Evolutionary conservation across 192 early-diverging fungal genomes (phyloP).

Genomic region (Coemansia aciculifera): DNA sequence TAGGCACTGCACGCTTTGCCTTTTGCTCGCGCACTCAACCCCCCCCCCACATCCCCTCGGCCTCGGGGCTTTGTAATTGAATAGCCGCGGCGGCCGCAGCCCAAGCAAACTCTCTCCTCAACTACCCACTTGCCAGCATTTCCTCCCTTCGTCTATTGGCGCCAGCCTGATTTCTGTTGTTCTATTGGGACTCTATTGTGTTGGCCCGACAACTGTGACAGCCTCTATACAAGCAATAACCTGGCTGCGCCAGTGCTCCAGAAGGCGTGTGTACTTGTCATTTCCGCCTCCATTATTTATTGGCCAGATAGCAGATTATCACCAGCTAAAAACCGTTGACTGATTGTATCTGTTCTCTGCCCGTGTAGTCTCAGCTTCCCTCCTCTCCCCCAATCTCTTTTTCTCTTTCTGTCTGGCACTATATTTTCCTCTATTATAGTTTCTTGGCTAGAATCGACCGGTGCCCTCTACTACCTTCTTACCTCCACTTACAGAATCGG

Average conservation of each 20-base stretch:
- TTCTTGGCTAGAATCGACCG: constrained; percentile 1
- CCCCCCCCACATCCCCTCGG: neutral
- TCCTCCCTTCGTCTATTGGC: neutral
- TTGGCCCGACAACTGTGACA: neutral
- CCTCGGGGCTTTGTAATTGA: neutral
- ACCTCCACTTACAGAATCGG: neutral
- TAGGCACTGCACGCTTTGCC: too few relatives aligned
- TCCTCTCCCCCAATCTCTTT: neutral
- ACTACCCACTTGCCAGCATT: neutral
- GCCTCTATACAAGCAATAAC: neutral
- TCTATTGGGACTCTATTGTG: neutral
- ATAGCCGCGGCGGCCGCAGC: constrained; percentile 1
- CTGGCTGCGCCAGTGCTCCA: neutral
- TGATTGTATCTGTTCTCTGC: neutral
- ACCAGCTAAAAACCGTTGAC: neutral
- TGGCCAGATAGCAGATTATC: neutral
- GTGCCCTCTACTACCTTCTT: neutral
- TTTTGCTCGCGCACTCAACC: too few relatives aligned
- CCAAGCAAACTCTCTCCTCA: neutral
- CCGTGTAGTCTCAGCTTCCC: neutral
- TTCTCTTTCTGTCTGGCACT: constrained; percentile 2
- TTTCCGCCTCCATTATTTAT: neutral
- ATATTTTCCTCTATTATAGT: constrained; percentile 8
- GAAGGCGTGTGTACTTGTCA: neutral
- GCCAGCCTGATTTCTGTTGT: neutral